These are phyloP conservation scores for Ustilago sp. DNA, from an alignment of 1,284 basidiomycete species.

Conservation along the genomic window DNA sequence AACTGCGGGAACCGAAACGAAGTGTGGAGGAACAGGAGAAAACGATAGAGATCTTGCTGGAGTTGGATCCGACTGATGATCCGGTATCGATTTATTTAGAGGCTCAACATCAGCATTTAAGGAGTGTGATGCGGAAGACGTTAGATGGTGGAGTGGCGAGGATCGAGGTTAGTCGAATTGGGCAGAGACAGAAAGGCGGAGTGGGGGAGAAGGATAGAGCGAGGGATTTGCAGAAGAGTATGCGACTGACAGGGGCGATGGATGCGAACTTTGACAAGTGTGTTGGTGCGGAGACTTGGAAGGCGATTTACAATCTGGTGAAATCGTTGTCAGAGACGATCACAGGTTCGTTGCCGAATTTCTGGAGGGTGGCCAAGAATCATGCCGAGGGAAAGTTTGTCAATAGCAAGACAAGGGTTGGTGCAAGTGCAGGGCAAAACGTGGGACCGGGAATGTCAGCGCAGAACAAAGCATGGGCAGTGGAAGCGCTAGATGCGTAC, in stretches of 20 bases:
- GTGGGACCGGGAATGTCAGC: conserved; percentile 80
- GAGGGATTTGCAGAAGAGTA: conserved; percentile 65
- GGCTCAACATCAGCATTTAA: conserved; percentile 86
- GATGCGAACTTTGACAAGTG: conserved; percentile 50
- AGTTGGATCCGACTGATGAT: conserved; percentile 65
- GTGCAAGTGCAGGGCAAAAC: conserved; percentile 1
- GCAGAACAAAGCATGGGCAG: conserved; percentile 88
- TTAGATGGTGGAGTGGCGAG: conserved; percentile 72
- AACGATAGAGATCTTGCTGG: conserved; percentile 81
- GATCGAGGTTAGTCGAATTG: conserved; percentile 29
- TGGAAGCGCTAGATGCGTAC: conserved; percentile 89
- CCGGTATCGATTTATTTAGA: conserved; percentile 95
- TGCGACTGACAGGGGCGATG: conserved; percentile 54
- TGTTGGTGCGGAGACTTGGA: conserved; percentile 74
- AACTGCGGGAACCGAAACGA: conserved; percentile 81
- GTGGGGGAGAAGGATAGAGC: conserved; percentile 76
- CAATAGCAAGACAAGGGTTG: conserved; percentile 22
- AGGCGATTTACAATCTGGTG: conserved; percentile 78
- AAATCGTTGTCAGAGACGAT: conserved; percentile 73
- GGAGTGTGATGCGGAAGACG: conserved; percentile 80
- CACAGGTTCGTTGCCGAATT: conserved; percentile 80
- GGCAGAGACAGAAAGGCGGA: conserved; percentile 60
- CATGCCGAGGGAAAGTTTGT: conserved; percentile 77
- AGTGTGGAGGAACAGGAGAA: conserved; percentile 95
- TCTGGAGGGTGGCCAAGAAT: conserved; percentile 90